phyloP scores from a whole-genome alignment of 192 early-diverging fungal genomes.

The Umbelopsis sp. region DNA sequence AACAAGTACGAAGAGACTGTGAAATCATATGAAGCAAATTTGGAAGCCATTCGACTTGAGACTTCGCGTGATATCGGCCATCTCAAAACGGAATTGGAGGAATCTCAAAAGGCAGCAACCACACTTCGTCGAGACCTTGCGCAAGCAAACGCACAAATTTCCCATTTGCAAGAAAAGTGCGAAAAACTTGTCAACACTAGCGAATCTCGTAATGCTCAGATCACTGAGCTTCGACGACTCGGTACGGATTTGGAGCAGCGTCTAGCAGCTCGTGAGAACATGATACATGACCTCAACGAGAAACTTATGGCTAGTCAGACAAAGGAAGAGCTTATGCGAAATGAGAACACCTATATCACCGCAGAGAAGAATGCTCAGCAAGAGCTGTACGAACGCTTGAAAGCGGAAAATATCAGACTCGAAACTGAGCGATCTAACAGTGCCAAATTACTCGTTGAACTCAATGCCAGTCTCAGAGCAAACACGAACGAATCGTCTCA shows the following conservation, averaged over 20 bases:
- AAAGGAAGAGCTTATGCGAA: constrained; percentile 5
- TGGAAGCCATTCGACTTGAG: constrained; percentile 1
- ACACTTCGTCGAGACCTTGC: neutral
- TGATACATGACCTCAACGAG: constrained; percentile 1
- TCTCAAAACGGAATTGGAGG: constrained; percentile 2
- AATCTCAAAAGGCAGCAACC: neutral
- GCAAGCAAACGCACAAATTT: constrained; percentile 2
- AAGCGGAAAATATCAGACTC: constrained; percentile 12
- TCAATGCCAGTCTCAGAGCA: constrained; percentile 6
- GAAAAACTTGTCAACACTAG: constrained; percentile 2
- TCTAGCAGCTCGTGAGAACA: constrained; percentile 1
- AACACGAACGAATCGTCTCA: constrained; percentile 9
- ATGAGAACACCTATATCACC: neutral
- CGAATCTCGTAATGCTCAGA: constrained; percentile 14
- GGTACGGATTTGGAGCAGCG: constrained; percentile 4
- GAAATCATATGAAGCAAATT: neutral
- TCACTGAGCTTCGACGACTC: neutral
- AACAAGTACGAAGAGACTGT: constrained; percentile 6
- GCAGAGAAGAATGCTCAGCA: constrained; percentile 16
- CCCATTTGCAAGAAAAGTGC: constrained; percentile 14
- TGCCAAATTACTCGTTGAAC: neutral
- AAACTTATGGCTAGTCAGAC: constrained; percentile 5
- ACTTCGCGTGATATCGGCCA: neutral
- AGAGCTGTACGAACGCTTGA: constrained; percentile 15
- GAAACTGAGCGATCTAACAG: constrained; percentile 12